A percentile compares a stretch with the other conserved stretches of the same genome.
Conservation (phyloP, 805 yeast species). For the Wickerhamiella alocasiicola region DNA sequence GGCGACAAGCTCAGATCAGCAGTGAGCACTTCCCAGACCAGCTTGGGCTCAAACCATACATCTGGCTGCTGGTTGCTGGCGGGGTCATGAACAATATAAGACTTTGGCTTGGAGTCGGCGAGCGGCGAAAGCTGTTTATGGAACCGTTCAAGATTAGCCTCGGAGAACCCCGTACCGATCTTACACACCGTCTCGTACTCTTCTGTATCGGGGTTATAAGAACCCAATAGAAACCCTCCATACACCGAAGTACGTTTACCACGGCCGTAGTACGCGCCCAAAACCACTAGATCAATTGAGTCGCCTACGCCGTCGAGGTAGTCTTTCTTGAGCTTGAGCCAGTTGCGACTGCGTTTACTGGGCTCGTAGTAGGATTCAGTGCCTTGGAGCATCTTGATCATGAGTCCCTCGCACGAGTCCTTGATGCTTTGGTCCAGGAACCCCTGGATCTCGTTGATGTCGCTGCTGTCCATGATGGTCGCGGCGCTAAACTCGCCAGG, state of each 20-base stretch:
- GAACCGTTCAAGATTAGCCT: slow-evolving; percentile 56
- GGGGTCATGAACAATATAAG: slow-evolving; percentile 53
- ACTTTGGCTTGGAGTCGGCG: slow-evolving; percentile 50
- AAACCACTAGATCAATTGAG: slow-evolving; percentile 80
- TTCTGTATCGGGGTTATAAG: slow-evolving; percentile 81
- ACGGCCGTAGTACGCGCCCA: slow-evolving; percentile 87
- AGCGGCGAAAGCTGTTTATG: slow-evolving; percentile 53
- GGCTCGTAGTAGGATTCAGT: slow-evolving; percentile 81
- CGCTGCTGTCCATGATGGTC: slow-evolving; percentile 54
- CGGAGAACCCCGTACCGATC: slow-evolving; percentile 94
- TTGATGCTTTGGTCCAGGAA: slow-evolving; percentile 83
- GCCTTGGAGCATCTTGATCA: slow-evolving; percentile 85
- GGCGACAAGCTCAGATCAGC: slow-evolving; percentile 89
- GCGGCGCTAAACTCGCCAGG: slow-evolving; percentile 80
- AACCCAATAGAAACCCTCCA: slow-evolving; percentile 87
- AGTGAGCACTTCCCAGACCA: slow-evolving; percentile 75
- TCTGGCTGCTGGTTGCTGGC: slow-evolving; percentile 66
- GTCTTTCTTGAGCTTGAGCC: slow-evolving; percentile 93
- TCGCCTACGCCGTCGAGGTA: slow-evolving; percentile 93
- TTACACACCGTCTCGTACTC: slow-evolving; percentile 93
- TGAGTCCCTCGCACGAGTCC: slow-evolving; percentile 87
- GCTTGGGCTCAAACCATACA: slow-evolving; percentile 85
- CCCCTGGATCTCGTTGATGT: slow-evolving; percentile 58
- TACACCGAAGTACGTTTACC: slow-evolving; percentile 93
- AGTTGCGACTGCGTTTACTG: slow-evolving; percentile 83